These are phyloP conservation scores for Imleria badia DNA, from an alignment of 768 basidiomycete genomes.

Conservation along the genomic window DNA sequence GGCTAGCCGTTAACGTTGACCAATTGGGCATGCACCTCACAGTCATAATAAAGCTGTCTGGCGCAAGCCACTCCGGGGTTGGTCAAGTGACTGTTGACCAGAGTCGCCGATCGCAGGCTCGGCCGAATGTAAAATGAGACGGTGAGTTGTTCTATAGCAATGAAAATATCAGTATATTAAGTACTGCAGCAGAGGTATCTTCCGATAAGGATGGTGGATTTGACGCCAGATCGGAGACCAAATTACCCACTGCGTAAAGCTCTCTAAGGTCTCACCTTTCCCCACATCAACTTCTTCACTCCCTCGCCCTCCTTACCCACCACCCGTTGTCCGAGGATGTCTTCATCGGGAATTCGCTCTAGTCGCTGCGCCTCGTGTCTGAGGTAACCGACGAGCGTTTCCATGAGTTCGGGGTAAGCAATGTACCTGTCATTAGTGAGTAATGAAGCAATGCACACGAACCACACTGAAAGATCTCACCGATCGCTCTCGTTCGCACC, in stretches of 20 bases:
- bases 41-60: neutral
- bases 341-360: slow-evolving; percentile 50
- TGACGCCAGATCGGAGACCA: neutral
- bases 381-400: slow-evolving; percentile 64
- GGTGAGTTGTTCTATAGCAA: neutral
- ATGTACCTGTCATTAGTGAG: slow-evolving; percentile 56
- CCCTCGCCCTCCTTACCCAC: slow-evolving; percentile 35
- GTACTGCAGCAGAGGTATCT: neutral
- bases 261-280: slow-evolving; percentile 19
- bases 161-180: slow-evolving; percentile 1
- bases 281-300: slow-evolving; percentile 32
- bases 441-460: neutral
- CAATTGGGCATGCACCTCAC: neutral
- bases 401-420: slow-evolving; percentile 72
- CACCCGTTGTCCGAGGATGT: slow-evolving; percentile 31
- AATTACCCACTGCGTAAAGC: neutral
- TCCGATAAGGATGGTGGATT: neutral
- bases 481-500: slow-evolving; percentile 45
- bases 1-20: too few species aligned
- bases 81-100: neutral
- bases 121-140: neutral
- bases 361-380: slow-evolving; percentile 71
- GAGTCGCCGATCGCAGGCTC: neutral
- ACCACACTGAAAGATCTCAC: slow-evolving; percentile 12
- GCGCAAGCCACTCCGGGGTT: too few species aligned